These are phyloP conservation scores for Cutaneotrichosporon dermatis DNA, from an alignment of 1,284 basidiomycete species.

Conservation along the genomic window DNA sequence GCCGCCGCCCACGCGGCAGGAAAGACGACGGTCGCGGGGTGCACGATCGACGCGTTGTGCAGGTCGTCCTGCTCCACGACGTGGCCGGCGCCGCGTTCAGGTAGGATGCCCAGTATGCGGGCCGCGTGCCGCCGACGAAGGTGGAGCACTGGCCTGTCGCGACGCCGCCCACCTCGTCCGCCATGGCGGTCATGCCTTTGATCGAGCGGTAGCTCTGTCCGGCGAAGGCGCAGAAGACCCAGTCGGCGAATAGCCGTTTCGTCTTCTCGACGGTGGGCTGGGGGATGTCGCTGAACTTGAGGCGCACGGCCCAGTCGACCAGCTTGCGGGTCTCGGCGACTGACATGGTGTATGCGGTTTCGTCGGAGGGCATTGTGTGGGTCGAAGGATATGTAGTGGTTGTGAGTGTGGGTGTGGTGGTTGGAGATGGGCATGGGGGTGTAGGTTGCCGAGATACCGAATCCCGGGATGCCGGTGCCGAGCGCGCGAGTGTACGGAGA, in stretches of 20 bases:
- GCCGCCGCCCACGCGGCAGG: conserved; percentile 8
- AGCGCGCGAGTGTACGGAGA: too few relatives aligned
- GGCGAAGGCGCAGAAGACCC: conserved; percentile 10
- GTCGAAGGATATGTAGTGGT: not conserved
- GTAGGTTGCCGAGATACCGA: conserved; percentile 2
- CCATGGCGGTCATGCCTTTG: conserved; percentile 3
- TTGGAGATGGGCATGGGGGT: too few relatives aligned
- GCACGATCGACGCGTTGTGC: conserved; percentile 8
- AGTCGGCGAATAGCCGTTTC: conserved; percentile 9
- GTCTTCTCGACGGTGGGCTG: conserved; percentile 3
- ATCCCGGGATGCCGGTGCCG: not conserved
- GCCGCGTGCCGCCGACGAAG: conserved; percentile 1
- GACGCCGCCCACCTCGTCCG: conserved; percentile 4
- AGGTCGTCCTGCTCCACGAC: conserved; percentile 12
- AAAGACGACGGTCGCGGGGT: conserved; percentile 8
- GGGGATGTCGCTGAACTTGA: conserved; percentile 8
- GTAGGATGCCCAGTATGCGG: conserved; percentile 6
- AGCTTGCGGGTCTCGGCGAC: conserved; percentile 8
- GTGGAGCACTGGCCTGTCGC: not conserved
- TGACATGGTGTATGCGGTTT: not conserved
- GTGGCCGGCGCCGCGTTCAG: conserved; percentile 9
- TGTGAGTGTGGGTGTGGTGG: not conserved
- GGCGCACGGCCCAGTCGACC: conserved; percentile 5
- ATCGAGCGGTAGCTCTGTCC: conserved; percentile 6
- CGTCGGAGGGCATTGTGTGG: too few relatives aligned